Base-by-base conservation (phyloP, 2,329 filamentous ascomycete genomes). In the Trichophaea hybrida region DNA sequence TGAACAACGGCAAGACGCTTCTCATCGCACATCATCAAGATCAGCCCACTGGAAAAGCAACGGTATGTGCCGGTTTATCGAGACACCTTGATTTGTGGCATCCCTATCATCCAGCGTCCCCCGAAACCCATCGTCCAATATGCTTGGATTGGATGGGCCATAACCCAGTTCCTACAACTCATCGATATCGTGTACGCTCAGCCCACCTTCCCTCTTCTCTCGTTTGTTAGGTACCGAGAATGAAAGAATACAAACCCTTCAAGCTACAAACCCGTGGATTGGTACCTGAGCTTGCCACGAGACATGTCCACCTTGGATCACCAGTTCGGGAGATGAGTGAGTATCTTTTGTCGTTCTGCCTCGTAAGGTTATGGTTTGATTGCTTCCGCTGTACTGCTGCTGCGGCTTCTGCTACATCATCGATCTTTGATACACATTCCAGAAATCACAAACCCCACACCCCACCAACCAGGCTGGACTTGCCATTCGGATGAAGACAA, bases 201-300 rank as follows among this genome's bases (percentile, higher is more conserved):
- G 55, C 40, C 57, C 56, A 46, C 57, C 44, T 44, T 35, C 46
- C 31, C 43, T 3, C 24, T 24, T 24, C 24, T 38, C 54, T 61
- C 49, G 57, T 63, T 63, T 59, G 54, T 59, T 63, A 55, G 37
- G 59, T 56, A 62, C 55, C 59, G 59, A 61, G 32, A 51, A 31
- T 4, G n/a, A 33, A 51, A 31, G 32, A 51, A 51, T 51, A 31
- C 48, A 24, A 51, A 31, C 24, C 24, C 24, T 24, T 24, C 24
- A 24, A 24, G 24, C 24, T 24, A 24, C 24, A n/a, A 46, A 46
- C 10, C 24, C 48, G 48, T 51, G 32, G 48, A 51, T 31, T 51
- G 48, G 51, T 54, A 54, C 32, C 51, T 54, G 51, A 54, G 48
- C 48, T 51, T 51, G 48, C 48, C 48, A 51, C 48, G 48, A 51